Base-by-base conservation (phyloP, 139 green algal species). In the Haematococcus lacustris region DNA sequence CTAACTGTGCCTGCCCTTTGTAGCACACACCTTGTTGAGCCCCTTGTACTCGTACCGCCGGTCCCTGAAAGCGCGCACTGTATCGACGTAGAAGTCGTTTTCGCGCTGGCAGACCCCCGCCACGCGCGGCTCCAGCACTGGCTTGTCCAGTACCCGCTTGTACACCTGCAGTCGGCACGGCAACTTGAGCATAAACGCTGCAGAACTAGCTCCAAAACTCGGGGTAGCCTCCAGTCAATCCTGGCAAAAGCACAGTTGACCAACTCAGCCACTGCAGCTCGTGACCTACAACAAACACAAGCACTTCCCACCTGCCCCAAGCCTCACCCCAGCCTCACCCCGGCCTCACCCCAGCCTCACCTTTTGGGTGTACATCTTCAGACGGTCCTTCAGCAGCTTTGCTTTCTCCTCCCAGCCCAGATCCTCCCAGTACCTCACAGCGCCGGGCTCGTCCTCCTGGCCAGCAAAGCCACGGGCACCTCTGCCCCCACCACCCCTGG, bases 1-100 rank as follows among this genome's bases (percentile, higher is more conserved):
- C 47, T 28, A 57, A 57, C 47, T 57, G 13, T 26, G 30, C 23
- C 53, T 64, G 26, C 4, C 26, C 53, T 64, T 30, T 30, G n/a
- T 26, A 38, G 21, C 59, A 66, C 71, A 6, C 35, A 73, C 73
- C 73, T 78, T 78, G 82, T 91, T 96, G 33, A 97, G 88, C 2
- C 86, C 92, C 85, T 99, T 99, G 89, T 99, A 99, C 91, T 98
- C 93, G 76, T 99, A 99, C 17, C 95, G 85, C 37, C 95, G 84
- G 84, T 99, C 95, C 5, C 93, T 82, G 85, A 99, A 99, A n/a
- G 87, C 89, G 32, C 80, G 80, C 61, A 78, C 73, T 37, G 60
- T 67, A 3, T 33, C 60, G 26, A 97, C 87, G 77, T 98, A 98
- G 82, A 98, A 98, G 43, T 85, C 66, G 80, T 98, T 98, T 83